A percentile compares a stretch with the other conserved stretches of the same genome.
phyloP scores from a whole-genome alignment of 2,329 filamentous ascomycete species.

The Zymoseptoria crescenta region DNA sequence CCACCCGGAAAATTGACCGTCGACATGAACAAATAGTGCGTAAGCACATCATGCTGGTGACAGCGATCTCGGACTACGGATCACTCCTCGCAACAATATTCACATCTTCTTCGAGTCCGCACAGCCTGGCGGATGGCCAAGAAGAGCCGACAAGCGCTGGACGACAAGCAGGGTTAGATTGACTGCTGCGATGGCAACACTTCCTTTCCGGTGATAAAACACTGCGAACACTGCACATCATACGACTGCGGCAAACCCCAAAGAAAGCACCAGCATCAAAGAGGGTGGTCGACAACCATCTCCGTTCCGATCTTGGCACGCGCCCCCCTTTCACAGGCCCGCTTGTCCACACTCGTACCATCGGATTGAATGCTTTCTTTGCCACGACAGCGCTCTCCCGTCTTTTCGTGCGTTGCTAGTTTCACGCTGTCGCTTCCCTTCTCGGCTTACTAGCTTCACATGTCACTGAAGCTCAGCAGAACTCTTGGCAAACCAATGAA shows the following conservation, averaged over 20 bases:
- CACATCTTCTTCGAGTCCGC: no score
- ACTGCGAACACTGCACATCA: no score
- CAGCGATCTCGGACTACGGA: no score
- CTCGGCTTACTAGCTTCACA: background rate
- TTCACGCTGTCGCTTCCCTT: background rate
- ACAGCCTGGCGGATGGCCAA: no score
- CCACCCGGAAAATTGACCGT: background rate
- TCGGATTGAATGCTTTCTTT: background rate
- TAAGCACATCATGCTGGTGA: background rate
- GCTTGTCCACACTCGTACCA: background rate
- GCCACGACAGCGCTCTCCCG: no score
- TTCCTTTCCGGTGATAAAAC: no score
- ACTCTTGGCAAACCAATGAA: no score
- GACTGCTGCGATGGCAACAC: no score
- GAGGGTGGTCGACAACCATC: background rate
- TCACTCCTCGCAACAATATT: no score
- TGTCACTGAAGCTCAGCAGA: background rate
- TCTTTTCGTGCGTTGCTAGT: no score
- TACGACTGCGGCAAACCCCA: background rate
- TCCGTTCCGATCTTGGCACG: background rate
- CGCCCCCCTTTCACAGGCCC: background rate
- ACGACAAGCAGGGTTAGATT: no score
- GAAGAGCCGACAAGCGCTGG: no score
- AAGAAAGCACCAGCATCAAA: background rate
- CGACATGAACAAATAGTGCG: background rate